Conservation (phyloP, 2,329 filamentous ascomycete species). For the Cadophora luteo-olivacea region DNA sequence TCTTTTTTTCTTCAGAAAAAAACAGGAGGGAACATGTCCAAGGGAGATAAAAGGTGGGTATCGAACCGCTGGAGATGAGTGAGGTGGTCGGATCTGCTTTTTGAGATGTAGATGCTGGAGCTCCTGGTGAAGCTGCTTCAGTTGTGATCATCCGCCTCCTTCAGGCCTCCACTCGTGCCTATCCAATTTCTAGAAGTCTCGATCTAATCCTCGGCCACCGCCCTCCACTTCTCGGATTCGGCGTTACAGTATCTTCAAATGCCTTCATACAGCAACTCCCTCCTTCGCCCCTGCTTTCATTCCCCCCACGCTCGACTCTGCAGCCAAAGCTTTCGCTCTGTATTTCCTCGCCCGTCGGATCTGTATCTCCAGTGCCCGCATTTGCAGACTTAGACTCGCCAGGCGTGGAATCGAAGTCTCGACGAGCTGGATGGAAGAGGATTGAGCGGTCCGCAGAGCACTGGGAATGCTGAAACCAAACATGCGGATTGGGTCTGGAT, state of each 20-base stretch:
- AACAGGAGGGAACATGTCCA: no score
- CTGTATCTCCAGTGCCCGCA: slow-evolving; percentile 71
- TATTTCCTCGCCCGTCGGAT: slow-evolving; percentile 63
- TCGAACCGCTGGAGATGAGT: no score
- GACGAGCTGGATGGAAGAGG: slow-evolving; percentile 60
- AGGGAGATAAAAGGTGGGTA: no score
- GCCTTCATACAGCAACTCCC: not conserved
- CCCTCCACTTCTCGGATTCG: not conserved
- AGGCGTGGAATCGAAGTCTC: slow-evolving; percentile 65
- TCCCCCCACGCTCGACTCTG: slow-evolving; percentile 5
- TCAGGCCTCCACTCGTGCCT: not conserved
- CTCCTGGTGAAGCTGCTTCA: no score
- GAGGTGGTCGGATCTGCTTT: no score
- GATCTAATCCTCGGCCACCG: not conserved
- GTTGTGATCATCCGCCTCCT: not conserved
- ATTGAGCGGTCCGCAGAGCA: slow-evolving; percentile 62
- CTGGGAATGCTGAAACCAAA: slow-evolving; percentile 57
- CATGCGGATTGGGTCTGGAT: slow-evolving; percentile 61
- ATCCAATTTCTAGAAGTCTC: no score
- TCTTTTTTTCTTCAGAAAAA: no score
- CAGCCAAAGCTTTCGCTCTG: slow-evolving; percentile 25
- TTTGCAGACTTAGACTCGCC: slow-evolving; percentile 61
- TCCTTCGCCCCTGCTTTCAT: not conserved
- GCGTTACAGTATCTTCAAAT: no score
- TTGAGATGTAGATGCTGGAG: no score